These are phyloP conservation scores for Linanthus parryae DNA, from an alignment of 148 eudicot genomes.

Conservation along the genomic window DNA sequence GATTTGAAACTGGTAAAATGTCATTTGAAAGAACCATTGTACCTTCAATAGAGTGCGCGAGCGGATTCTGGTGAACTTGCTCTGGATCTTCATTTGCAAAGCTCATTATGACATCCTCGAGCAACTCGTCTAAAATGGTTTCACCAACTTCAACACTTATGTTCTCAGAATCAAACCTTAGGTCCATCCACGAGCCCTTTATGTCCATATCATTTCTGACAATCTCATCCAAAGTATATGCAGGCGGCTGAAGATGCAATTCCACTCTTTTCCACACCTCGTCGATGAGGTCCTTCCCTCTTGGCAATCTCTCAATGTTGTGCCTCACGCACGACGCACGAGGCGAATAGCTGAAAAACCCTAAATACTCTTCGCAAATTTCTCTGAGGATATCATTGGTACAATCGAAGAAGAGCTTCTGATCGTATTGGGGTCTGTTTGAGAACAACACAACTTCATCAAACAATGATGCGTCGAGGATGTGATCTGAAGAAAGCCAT, in stretches of 20 bases:
- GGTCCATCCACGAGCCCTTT: constrained; percentile 49
- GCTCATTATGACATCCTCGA: constrained; percentile 55
- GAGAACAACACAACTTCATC: constrained; percentile 81
- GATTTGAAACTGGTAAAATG: too few species aligned
- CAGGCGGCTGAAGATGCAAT: constrained; percentile 35
- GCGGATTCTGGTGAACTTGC: too few species aligned
- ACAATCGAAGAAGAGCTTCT: constrained; percentile 80
- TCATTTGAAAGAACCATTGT: too few species aligned
- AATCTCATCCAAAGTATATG: constrained; percentile 51
- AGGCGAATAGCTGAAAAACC: constrained; percentile 28
- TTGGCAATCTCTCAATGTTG: constrained; percentile 30
- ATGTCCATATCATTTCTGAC: constrained; percentile 43
- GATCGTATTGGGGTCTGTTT: constrained; percentile 57
- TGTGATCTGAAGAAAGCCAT: constrained; percentile 50
- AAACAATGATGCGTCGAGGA: constrained; percentile 68
- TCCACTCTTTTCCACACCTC: constrained; percentile 77
- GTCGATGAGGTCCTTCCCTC: constrained; percentile 48
- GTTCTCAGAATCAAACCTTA: constrained; percentile 34
- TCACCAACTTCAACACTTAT: constrained; percentile 51
- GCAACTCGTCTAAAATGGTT: constrained; percentile 50
- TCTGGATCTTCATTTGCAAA: too few species aligned
- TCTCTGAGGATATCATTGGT: constrained; percentile 63
- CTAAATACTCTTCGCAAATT: constrained; percentile 50
- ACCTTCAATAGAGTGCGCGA: too few species aligned
- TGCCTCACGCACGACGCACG: constrained; percentile 30